phyloP scores from a whole-genome alignment of 306 rosid genomes.

The Heteromeles arbutifolia region DNA sequence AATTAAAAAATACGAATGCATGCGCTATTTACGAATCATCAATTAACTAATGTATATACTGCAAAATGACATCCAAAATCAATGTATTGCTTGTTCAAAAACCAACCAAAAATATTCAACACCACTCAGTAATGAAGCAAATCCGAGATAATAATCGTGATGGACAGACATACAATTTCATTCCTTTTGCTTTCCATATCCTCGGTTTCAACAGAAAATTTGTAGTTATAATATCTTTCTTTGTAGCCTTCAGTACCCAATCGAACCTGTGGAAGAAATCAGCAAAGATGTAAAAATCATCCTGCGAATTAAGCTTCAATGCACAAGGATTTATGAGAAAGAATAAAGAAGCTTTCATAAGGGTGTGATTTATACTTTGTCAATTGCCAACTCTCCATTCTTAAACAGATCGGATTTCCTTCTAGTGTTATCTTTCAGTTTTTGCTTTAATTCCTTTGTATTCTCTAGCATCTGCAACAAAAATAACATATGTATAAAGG shows the following conservation, averaged over 20 bases:
- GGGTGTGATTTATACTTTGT: conserved; percentile 9
- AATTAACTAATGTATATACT: no score
- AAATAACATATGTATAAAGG: no score
- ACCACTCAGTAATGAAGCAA: no score
- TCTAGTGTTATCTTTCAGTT: conserved; percentile 3
- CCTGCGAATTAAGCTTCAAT: not conserved
- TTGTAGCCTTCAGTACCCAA: conserved; percentile 27
- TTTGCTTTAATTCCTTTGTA: conserved; percentile 31
- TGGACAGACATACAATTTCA: conserved; percentile 30
- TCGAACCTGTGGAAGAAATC: conserved; percentile 27
- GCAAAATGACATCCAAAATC: not conserved
- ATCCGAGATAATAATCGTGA: no score
- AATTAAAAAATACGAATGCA: no score
- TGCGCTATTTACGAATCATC: no score
- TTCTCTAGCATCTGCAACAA: conserved; percentile 34
- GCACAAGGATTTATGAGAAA: not conserved
- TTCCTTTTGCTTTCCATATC: conserved; percentile 33
- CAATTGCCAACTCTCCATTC: conserved; percentile 1
- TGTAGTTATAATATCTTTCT: conserved; percentile 44
- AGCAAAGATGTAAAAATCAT: not conserved
- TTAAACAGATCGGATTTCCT: conserved; percentile 25
- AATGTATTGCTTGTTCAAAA: no score
- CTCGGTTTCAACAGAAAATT: conserved; percentile 33
- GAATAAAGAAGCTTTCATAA: not conserved
- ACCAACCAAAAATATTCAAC: no score